These are phyloP conservation scores for Dalechampia spathulata DNA, from an alignment of 441 rosid species.

Conservation along the genomic window DNA sequence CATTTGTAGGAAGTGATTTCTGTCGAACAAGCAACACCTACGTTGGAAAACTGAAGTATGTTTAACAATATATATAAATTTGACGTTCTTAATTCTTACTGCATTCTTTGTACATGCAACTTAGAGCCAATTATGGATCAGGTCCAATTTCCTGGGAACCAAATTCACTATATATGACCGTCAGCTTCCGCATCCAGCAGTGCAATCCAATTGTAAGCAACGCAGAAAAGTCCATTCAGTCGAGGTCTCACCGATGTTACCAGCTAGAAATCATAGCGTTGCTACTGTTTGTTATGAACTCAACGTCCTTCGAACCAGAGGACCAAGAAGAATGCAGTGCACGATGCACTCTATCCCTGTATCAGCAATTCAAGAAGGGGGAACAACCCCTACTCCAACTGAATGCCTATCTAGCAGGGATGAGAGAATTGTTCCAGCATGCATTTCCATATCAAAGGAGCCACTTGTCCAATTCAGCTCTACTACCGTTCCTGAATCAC, in stretches of 20 bases:
- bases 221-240: conserved; percentile 31
- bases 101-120: conserved; percentile 10
- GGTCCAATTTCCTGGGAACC: conserved; percentile 92
- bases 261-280: conserved; percentile 32
- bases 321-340: conserved; percentile 93
- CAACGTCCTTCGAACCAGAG: conserved; percentile 75
- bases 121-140: conserved; percentile 26
- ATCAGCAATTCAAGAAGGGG: conserved; percentile 68
- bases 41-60: conserved; percentile 74
- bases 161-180: conserved; percentile 67
- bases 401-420: conserved; percentile 31
- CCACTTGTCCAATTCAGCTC: conserved; percentile 28
- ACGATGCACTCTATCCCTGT: conserved; percentile 52
- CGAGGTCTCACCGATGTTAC: conserved; percentile 37
- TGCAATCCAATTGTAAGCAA: conserved; percentile 25
- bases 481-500: conserved; percentile 20
- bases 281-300: conserved; percentile 70
- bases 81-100: background rate
- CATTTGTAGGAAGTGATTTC: conserved; percentile 55
- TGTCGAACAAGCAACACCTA: conserved; percentile 48
- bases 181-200: conserved; percentile 38
- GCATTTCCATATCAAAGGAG: conserved; percentile 34
- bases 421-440: conserved; percentile 11
- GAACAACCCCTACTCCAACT: conserved; percentile 41
- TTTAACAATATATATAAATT: background rate